These are phyloP conservation scores for Penicillium paxilli DNA, from an alignment of 495 filamentous ascomycete species.

Conservation along the genomic window DNA sequence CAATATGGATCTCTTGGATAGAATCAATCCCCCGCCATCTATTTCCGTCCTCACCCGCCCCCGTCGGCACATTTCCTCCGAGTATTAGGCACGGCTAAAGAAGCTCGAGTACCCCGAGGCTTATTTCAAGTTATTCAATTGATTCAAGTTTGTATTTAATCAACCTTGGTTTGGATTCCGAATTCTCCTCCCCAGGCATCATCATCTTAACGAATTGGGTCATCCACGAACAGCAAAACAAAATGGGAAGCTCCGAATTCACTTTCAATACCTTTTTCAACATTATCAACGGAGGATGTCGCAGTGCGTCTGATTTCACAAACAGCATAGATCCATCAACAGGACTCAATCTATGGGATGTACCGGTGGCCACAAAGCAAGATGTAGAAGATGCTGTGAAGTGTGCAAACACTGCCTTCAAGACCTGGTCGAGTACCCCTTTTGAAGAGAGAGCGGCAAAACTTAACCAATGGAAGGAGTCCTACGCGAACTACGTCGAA, in stretches of 20 bases:
- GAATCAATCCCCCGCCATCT: too few species aligned
- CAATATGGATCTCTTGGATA: too few species aligned
- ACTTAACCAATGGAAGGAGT: not conserved
- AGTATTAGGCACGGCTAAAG: not conserved
- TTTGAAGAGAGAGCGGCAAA: conserved; percentile 25
- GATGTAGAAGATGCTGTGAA: conserved; percentile 54
- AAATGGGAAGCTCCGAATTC: not conserved
- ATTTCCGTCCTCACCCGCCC: not conserved
- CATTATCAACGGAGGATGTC: not conserved
- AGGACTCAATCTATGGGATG: conserved; percentile 46
- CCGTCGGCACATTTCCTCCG: not conserved
- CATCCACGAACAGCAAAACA: too few species aligned
- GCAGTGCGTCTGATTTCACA: not conserved
- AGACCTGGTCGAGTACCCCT: conserved; percentile 40
- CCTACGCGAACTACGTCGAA: not conserved
- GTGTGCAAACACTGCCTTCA: conserved; percentile 45
- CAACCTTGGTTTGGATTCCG: too few species aligned
- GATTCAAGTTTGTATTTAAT: too few species aligned
- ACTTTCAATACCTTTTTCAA: not conserved
- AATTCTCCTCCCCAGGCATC: not conserved
- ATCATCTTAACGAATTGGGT: too few species aligned
- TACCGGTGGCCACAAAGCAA: conserved; percentile 38
- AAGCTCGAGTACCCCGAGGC: not conserved
- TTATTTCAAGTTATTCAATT: too few species aligned
- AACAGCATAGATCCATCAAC: conserved; percentile 44